Percentiles rank a stretch among this genome's conserved stretches.
Evolutionary conservation across 805 yeast species (phyloP).

Genomic region (Candida coleopterorum): DNA sequence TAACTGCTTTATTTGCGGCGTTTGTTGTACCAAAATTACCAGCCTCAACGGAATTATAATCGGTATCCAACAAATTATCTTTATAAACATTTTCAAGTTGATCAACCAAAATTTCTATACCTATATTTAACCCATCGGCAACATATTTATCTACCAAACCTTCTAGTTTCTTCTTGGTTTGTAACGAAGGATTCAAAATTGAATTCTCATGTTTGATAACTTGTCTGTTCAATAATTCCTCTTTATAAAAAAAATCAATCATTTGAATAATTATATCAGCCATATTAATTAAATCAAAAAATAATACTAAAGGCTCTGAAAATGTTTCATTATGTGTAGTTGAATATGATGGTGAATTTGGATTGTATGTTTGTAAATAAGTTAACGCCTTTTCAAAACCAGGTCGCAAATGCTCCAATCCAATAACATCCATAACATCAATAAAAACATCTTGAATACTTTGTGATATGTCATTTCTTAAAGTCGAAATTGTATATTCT

Average conservation of each 20-base stretch:
- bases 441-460: conserved; percentile 62
- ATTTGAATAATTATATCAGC: conserved; percentile 92
- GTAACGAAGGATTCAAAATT: conserved; percentile 71
- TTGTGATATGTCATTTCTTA: conserved; percentile 29
- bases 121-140: conserved; percentile 89
- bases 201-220: conserved; percentile 70
- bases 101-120: conserved; percentile 81
- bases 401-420: conserved; percentile 69
- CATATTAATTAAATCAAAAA: conserved; percentile 85
- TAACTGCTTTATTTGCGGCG: conserved; percentile 62
- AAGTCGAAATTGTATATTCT: conserved; percentile 29
- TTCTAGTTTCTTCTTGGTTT: conserved; percentile 78
- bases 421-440: conserved; percentile 56
- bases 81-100: conserved; percentile 65
- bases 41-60: conserved; percentile 39
- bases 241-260: conserved; percentile 85
- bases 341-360: conserved; percentile 35
- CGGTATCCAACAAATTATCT: conserved; percentile 45
- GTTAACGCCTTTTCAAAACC: conserved; percentile 82
- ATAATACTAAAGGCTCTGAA: conserved; percentile 81
- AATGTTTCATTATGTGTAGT: conserved; percentile 26
- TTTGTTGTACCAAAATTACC: conserved; percentile 39
- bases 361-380: conserved; percentile 67
- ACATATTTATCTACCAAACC: conserved; percentile 78
- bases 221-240: conserved; percentile 59